A percentile compares a stretch with the other conserved stretches of the same genome.
These are phyloP conservation scores for Cryptococcus floricola DNA, from an alignment of 1,284 basidiomycete species.

Conservation along the genomic window DNA sequence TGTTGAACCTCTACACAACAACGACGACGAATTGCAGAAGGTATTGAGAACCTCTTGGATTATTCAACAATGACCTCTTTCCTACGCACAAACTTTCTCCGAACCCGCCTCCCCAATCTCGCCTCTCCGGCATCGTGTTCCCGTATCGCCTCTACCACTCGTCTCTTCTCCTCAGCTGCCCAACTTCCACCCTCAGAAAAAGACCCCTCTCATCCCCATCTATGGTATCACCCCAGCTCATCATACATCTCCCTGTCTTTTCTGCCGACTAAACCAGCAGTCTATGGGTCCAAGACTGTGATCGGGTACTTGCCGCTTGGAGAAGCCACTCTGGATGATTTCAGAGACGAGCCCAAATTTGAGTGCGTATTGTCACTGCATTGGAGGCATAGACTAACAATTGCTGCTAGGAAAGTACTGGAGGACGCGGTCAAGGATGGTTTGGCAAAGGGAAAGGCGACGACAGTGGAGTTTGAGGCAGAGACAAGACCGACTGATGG, in stretches of 20 bases:
- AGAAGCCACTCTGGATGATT: slow-evolving; percentile 31
- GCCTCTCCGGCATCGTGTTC: background rate
- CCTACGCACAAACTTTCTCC: background rate
- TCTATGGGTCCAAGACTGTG: slow-evolving; percentile 16
- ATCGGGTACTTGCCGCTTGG: slow-evolving; percentile 38
- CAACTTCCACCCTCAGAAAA: slow-evolving; percentile 9
- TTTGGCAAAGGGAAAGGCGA: slow-evolving; percentile 16
- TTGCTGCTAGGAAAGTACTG: slow-evolving; percentile 13
- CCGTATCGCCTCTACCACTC: background rate
- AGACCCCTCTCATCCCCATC: slow-evolving; percentile 40
- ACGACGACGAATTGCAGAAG: too few relatives aligned
- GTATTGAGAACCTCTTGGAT: background rate
- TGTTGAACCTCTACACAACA: too few relatives aligned
- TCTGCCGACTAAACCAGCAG: slow-evolving; percentile 25
- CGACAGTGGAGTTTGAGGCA: slow-evolving; percentile 40
- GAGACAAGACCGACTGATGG: slow-evolving; percentile 42
- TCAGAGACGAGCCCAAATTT: slow-evolving; percentile 36
- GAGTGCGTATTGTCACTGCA: slow-evolving; percentile 12
- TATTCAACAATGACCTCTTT: background rate
- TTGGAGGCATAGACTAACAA: background rate
- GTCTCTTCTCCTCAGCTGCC: background rate
- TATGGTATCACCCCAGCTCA: slow-evolving; percentile 38
- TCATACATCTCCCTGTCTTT: slow-evolving; percentile 32
- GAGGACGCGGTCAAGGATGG: slow-evolving; percentile 27
- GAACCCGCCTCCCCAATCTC: background rate